Base-by-base conservation (phyloP, 1,284 basidiomycete genomes). In the Ustilago crameri region DNA sequence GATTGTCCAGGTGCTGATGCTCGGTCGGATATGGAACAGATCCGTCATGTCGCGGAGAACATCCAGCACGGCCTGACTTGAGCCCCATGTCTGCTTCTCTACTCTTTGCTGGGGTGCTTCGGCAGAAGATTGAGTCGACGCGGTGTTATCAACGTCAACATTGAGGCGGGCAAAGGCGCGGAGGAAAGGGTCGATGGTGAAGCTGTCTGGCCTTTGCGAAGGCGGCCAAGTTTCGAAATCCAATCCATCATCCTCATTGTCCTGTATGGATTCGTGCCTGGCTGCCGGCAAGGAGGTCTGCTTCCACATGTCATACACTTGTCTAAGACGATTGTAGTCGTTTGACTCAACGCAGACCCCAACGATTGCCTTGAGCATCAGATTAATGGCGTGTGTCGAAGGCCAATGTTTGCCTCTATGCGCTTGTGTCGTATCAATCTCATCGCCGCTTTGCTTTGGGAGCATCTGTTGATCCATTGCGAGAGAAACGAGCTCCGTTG, bases 41-140 rank as follows among this genome's bases (percentile, higher is more conserved):
- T 54, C 50, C 1, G 71, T 69, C 71, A 74, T 74, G 23, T 74
- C 71, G 3, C 62, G 56, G 17, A 74, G 50, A 17, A 73, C 51
- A 18, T 43, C 46, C 7, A 73, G 35, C 22, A 64, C 54, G 8
- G 56, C 56, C 38, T 54, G 38, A 24, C 59, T 55, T 9, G 60
- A 61, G n/a, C 70, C 64, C 56, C 59, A 68, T 9, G 35, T 3
- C 22, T 50, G 42, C 22, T 47, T 55, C 14, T 57, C 30, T 23
- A 15, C 20, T 26, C 34, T 41, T 38, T 12, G 51, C 38, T 14
- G 22, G 10, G 9, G 20, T 15, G 10, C 10, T 8, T 24, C 18
- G n/a, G 15, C 24, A 9, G 47, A 23, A 17, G 44, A 5, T 30
- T 22, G 18, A 15, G 26, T 12, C 9, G 46, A 27, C 14, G 15